Evolutionary conservation across 2,329 filamentous ascomycete species (phyloP).

Genomic region (Claviceps humidiphila): DNA sequence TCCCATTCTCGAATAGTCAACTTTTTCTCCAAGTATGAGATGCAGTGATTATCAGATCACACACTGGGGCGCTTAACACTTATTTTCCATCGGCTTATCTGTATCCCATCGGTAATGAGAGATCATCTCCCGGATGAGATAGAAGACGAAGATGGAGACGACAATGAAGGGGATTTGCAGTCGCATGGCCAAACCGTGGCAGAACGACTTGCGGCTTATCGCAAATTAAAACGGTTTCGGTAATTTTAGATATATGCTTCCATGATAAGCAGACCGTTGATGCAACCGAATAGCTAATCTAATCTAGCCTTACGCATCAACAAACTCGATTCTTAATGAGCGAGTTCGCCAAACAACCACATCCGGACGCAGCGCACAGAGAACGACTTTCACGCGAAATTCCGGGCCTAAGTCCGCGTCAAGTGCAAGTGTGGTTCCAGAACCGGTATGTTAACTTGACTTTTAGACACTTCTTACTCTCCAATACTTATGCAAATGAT

Average conservation of each 20-base stretch:
- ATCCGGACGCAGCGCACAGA: slow-evolving; percentile 82
- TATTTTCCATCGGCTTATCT: not conserved
- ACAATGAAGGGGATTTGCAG: slow-evolving; percentile 22
- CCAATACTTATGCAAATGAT: not conserved
- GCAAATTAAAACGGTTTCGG: slow-evolving; percentile 72
- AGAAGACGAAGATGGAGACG: slow-evolving; percentile 46
- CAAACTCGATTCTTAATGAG: slow-evolving; percentile 97
- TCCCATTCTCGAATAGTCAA: not conserved
- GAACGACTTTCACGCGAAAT: slow-evolving; percentile 82
- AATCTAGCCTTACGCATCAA: slow-evolving; percentile 70
- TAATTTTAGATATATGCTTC: slow-evolving; percentile 22
- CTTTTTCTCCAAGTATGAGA: not conserved
- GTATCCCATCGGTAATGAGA: not conserved
- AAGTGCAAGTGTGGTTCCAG: slow-evolving; percentile 98
- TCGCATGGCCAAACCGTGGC: slow-evolving; percentile 38
- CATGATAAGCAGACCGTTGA: not conserved
- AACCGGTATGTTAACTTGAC: slow-evolving; percentile 54
- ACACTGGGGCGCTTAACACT: not conserved
- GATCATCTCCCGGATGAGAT: slow-evolving; percentile 24
- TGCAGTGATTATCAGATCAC: not conserved
- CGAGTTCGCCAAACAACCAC: slow-evolving; percentile 88
- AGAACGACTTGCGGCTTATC: slow-evolving; percentile 42
- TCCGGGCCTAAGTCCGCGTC: slow-evolving; percentile 76
- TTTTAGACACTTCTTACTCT: not conserved
- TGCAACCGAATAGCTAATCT: slow-evolving; percentile 18